Conservation (phyloP, 768 basidiomycete species). For the Mrakia hoshinonis region DNA sequence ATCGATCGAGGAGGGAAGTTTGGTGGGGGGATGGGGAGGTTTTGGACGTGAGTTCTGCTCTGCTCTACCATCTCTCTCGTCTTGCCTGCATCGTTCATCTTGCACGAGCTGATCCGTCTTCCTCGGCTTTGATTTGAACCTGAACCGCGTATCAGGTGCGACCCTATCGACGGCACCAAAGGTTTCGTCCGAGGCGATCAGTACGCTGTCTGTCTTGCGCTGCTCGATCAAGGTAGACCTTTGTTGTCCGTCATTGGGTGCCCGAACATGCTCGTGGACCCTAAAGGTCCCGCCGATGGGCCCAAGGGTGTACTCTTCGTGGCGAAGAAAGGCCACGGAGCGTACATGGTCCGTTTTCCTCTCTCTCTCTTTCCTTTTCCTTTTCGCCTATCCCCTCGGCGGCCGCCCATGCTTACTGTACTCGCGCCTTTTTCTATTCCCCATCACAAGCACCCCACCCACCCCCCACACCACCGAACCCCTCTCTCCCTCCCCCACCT, state of each 20-base stretch:
- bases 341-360: constrained; percentile 11
- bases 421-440: neutral
- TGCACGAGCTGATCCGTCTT: neutral
- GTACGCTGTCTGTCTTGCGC: constrained; percentile 80
- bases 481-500: constrained; percentile 52
- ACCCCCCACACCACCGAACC: constrained; percentile 48
- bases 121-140: neutral
- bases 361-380: neutral
- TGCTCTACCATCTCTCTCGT: neutral
- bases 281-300: neutral
- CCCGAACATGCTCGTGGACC: constrained; percentile 52
- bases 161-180: constrained; percentile 86
- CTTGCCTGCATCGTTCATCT: neutral
- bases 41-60: constrained; percentile 34
- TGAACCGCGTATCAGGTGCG: constrained; percentile 40
- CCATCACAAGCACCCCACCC: neutral
- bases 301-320: constrained; percentile 11
- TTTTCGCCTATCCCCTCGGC: neutral
- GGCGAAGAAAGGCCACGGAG: constrained; percentile 1
- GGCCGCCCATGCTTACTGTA: no score
- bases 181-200: constrained; percentile 85
- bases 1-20: constrained; percentile 72
- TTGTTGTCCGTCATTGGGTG: constrained; percentile 81
- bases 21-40: constrained; percentile 58
- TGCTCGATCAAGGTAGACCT: constrained; percentile 67